Conservation (phyloP, 2,329 filamentous ascomycete species). For the Talaromyces marneffei region DNA sequence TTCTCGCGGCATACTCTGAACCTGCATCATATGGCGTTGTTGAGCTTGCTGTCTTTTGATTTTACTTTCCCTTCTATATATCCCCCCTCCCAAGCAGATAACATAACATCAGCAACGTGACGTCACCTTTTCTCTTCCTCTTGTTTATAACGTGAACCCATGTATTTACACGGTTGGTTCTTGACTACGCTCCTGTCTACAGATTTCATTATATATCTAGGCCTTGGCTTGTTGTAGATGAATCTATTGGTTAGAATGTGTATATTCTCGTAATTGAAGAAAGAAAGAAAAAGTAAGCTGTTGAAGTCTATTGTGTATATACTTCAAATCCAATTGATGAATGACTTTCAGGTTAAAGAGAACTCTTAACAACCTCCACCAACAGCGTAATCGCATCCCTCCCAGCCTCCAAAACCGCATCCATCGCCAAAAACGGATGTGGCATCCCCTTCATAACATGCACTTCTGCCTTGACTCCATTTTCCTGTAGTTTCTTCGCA, state of each 20-base stretch:
- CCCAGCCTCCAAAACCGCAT: slow-evolving; percentile 49
- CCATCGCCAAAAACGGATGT: slow-evolving; percentile 56
- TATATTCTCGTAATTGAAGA: too few relatives aligned
- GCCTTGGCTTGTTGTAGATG: slow-evolving; percentile 7
- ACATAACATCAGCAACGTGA: not conserved
- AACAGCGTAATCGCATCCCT: slow-evolving; percentile 46
- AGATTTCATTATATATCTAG: slow-evolving; percentile 7
- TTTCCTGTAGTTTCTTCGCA: slow-evolving; percentile 42
- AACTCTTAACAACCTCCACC: slow-evolving; percentile 29
- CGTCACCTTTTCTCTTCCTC: not conserved
- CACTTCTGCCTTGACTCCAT: slow-evolving; percentile 46
- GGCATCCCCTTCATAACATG: slow-evolving; percentile 52
- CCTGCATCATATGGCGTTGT: slow-evolving; percentile 14
- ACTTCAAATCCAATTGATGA: too few relatives aligned
- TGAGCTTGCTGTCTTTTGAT: not conserved
- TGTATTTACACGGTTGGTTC: not conserved
- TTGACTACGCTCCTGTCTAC: not conserved
- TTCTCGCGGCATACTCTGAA: not conserved
- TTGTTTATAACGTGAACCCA: not conserved
- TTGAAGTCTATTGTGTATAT: not conserved
- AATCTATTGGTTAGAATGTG: not conserved
- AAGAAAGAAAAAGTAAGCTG: not conserved
- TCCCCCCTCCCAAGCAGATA: not conserved
- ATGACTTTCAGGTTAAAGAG: not conserved
- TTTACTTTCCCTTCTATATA: not conserved